Base-by-base conservation (phyloP, 2,329 filamentous ascomycete genomes). In the Colletotrichum sansevieriae region DNA sequence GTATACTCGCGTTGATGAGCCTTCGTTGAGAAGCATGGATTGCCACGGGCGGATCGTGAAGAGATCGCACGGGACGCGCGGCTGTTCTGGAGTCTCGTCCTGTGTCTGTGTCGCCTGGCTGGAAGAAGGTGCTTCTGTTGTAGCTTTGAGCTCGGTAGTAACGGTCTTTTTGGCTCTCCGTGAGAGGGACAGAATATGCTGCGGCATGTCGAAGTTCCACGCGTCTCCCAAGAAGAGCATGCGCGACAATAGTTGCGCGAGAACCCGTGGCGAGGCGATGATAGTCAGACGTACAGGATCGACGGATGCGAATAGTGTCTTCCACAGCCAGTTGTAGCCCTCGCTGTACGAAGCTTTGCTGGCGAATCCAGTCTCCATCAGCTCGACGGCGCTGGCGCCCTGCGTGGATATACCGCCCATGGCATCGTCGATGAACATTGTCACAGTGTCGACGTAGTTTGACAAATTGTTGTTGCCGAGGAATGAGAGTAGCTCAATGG, bases 1-100 rank as follows among this genome's bases (percentile, higher is more conserved):
- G 78, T 93, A 95, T 6, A 88, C 90, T 65, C 85, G 85, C n/a
- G 91, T 85, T 4, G 89, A 93, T 0, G 91, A 93, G 9, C 91
- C 91, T 79, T 95, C 92, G 75, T 95, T 95, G 71, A 94, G 86
- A 2, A 87, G 81, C 0, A 94, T 74, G 18, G 86, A 84, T 0
- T 83, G 84, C 92, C 92, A 95, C 2, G 86, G 85, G 1, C 87
- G 84, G n/a, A 86, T 80, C 29, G 83, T 83, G 51, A 93, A 84
- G 0, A 93, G 78, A 11, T 75, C 76, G 71, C 77, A 80, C 2
- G 77, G 74, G 0, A 74, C 71, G 20, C 52, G 52, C 25, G 57
- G 52, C 0, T 43, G 57, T 9, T 63, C 47, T 0, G 43, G 3
- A 3, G n/a, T n/a, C 9, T 54, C 58, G 22, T 35, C 15, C 0